Base-by-base conservation (phyloP, 2,329 filamentous ascomycete species). In the Aspergillus japonicus region DNA sequence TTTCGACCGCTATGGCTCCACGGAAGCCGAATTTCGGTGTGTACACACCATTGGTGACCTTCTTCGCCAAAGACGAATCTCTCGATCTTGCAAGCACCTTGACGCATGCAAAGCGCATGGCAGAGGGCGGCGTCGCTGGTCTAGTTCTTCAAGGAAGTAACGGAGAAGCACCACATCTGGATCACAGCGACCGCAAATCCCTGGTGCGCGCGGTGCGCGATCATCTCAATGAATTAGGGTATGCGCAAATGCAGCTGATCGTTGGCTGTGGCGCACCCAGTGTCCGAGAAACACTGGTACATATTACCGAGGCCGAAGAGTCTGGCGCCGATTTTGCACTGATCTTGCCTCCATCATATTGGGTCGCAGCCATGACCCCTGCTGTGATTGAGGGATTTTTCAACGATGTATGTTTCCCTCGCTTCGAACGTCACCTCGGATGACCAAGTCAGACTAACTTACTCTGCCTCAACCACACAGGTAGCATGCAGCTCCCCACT, bases 71-170 rank as follows among this genome's bases (percentile, higher is more conserved):
- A 12, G 47, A 49, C 21, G 47, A 49, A 14, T 11, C 47, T 23
- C 6, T 49, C 8, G 47, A 49, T 23, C 23, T 23, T 7, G 47
- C 12, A 19, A 49, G 10, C 11, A 49, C 47, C 47, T 14, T 49
- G n/a, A 23, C 47, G 7, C 47, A 49, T 23, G 47, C 21, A 3
- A 23, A 26, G 7, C 47, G 47, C 19, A 83, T 91, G 23, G 88
- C 87, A 33, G 72, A 81, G 52, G 85, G 86, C 23, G 88, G 88
- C 64, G 85, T 90, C 48, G 82, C 85, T 16, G 88, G 88, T 19
- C 81, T 91, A 50, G 85, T 87, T 50, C 89, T 87, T 2, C 88
- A 90, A 71, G 89, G 88, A 35, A 89, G 86, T 66, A 91, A 91
- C 69, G 89, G 89, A 68, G 89, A 91, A 76, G 88, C 89, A 12